Evolutionary conservation across 352 stramenopile genomes (phyloP).

Genomic region (Bremia lactucae): DNA sequence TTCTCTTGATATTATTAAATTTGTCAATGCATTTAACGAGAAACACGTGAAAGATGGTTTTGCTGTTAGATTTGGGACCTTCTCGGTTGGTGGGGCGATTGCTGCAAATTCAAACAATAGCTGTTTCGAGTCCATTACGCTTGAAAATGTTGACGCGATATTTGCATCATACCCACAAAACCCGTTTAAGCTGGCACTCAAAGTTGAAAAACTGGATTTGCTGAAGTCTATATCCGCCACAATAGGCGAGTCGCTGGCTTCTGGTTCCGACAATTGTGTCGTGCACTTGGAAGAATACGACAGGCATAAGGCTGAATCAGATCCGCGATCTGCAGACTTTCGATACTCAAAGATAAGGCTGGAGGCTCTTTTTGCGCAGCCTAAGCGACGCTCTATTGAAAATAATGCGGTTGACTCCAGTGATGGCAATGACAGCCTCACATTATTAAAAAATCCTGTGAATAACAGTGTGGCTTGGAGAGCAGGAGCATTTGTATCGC

Average conservation of each 20-base stretch:
- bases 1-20: slow-evolving; percentile 30
- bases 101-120: slow-evolving; percentile 30
- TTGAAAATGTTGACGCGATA: slow-evolving; percentile 18
- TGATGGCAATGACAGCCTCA: slow-evolving; percentile 15
- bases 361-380: slow-evolving; percentile 56
- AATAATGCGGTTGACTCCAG: slow-evolving; percentile 12
- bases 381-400: slow-evolving; percentile 10
- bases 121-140: slow-evolving; percentile 28
- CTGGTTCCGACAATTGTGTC: background rate
- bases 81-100: slow-evolving; percentile 22
- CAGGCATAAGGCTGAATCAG: slow-evolving; percentile 15
- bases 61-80: slow-evolving; percentile 43
- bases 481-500: slow-evolving; percentile 15
- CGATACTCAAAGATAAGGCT: slow-evolving; percentile 68
- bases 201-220: slow-evolving; percentile 25
- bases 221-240: background rate
- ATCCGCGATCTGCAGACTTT: slow-evolving; percentile 52
- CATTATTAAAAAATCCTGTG: slow-evolving; percentile 13
- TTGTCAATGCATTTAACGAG: slow-evolving; percentile 50
- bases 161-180: slow-evolving; percentile 29
- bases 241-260: background rate
- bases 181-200: slow-evolving; percentile 62
- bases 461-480: slow-evolving; percentile 4
- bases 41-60: slow-evolving; percentile 48
- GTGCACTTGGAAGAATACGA: slow-evolving; percentile 11